A percentile compares a stretch with the other conserved stretches of the same genome.
Conservation (phyloP, 2,329 filamentous ascomycete genomes). For the Hypoxylon sp. region DNA sequence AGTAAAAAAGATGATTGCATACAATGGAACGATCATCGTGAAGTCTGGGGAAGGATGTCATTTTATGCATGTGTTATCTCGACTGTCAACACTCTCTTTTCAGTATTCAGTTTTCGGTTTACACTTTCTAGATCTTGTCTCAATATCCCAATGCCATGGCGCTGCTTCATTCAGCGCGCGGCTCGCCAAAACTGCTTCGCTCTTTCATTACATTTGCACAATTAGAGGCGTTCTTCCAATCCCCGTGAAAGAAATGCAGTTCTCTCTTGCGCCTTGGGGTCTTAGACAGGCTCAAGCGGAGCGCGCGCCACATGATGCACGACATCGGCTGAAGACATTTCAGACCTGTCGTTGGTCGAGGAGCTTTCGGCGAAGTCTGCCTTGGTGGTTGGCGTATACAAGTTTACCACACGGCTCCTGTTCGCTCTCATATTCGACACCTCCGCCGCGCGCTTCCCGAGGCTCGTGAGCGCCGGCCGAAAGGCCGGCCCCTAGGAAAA, state of each 20-base stretch:
- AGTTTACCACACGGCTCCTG: constrained; percentile 35
- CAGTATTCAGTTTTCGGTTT: constrained; percentile 1
- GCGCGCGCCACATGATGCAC: constrained; percentile 49
- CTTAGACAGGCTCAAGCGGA: constrained; percentile 31
- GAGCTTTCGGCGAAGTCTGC: constrained; percentile 25
- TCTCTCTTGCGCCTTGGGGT: constrained; percentile 28
- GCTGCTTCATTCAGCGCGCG: constrained; percentile 50
- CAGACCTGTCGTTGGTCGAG: constrained; percentile 36
- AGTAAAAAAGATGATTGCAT: constrained; percentile 29
- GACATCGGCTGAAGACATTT: constrained; percentile 33
- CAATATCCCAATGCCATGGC: constrained; percentile 18
- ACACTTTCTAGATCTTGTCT: constrained; percentile 10
- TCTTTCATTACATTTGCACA: constrained; percentile 37
- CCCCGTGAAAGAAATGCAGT: constrained; percentile 26
- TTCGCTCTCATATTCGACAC: constrained; percentile 32
- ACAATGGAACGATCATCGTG: constrained; percentile 28
- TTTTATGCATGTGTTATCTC: constrained; percentile 27
- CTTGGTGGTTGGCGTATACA: constrained; percentile 35
- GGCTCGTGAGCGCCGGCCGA: constrained; percentile 35
- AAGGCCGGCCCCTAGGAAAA: constrained; percentile 17
- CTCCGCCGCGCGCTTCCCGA: constrained; percentile 43
- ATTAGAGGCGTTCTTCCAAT: constrained; percentile 39
- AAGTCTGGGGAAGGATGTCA: constrained; percentile 28
- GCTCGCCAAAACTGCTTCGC: constrained; percentile 44
- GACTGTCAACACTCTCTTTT: constrained; percentile 8